Evolutionary conservation across 495 filamentous ascomycete species (phyloP).

Genomic region (Xylaria scruposa): DNA sequence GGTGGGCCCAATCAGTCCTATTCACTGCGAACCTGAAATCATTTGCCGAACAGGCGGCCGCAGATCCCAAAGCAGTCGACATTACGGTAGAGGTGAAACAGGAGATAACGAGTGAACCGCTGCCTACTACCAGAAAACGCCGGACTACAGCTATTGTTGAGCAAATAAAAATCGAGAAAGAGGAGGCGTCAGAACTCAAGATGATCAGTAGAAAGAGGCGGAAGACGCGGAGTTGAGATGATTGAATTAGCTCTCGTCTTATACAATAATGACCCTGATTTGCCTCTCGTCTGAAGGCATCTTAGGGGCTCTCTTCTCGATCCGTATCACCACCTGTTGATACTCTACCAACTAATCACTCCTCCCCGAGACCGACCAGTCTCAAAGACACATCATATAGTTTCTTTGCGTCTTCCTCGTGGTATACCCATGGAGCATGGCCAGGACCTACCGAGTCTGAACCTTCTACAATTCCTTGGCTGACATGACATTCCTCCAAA

Average conservation of each 20-base stretch:
- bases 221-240: slow-evolving; percentile 27
- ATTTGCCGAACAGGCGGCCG: slow-evolving; percentile 69
- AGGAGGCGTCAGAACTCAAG: slow-evolving; percentile 18
- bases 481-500: slow-evolving; percentile 44
- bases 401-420: slow-evolving; percentile 20
- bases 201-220: slow-evolving; percentile 31
- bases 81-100: slow-evolving; percentile 45
- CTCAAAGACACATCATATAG: slow-evolving; percentile 16
- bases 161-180: slow-evolving; percentile 32
- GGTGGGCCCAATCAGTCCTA: slow-evolving; percentile 96
- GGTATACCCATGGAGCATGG: slow-evolving; percentile 5
- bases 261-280: not conserved
- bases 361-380: slow-evolving; percentile 4
- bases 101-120: slow-evolving; percentile 30
- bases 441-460: slow-evolving; percentile 14
- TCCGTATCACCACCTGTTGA: not conserved
- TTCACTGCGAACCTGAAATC: slow-evolving; percentile 93
- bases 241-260: not conserved
- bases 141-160: slow-evolving; percentile 26
- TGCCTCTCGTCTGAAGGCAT: not conserved
- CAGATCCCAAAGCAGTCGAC: slow-evolving; percentile 58
- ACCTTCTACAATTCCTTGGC: not conserved
- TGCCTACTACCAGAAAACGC: slow-evolving; percentile 15
- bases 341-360: not conserved
- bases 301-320: not conserved